A percentile compares a stretch with the other conserved stretches of the same genome.
Evolutionary conservation across 2,329 filamentous ascomycete species (phyloP).

Genomic region (Drechslerella coelobrocha): DNA sequence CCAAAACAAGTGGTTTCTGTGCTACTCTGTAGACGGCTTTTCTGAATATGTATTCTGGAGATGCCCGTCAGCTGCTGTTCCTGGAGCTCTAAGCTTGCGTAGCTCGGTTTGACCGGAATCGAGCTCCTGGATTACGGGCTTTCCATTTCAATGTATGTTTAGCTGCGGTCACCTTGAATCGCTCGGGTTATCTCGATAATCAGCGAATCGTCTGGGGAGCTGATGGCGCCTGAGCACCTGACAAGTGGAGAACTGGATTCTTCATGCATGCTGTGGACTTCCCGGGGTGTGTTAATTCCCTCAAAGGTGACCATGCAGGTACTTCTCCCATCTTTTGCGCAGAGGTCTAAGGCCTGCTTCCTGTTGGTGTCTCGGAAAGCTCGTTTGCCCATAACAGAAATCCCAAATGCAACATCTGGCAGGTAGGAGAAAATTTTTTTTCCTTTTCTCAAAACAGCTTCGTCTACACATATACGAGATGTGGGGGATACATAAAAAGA

Average conservation of each 20-base stretch:
- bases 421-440: conserved; percentile 36
- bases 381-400: background rate
- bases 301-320: conserved; percentile 40
- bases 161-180: background rate
- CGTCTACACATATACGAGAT: conserved; percentile 14
- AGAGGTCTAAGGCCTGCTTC: conserved; percentile 16
- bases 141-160: conserved; percentile 8
- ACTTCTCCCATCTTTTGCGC: conserved; percentile 10
- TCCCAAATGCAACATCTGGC: conserved; percentile 20
- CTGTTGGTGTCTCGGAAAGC: conserved; percentile 17
- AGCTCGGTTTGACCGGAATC: conserved; percentile 13
- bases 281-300: conserved; percentile 47
- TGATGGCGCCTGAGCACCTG: conserved; percentile 27
- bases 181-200: conserved; percentile 41
- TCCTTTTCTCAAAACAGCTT: conserved; percentile 9
- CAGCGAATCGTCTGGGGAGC: conserved; percentile 12
- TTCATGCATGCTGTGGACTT: conserved; percentile 24
- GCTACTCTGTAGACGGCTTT: conserved; percentile 28
- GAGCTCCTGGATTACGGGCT: conserved; percentile 31
- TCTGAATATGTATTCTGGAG: conserved; percentile 16
- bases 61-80: conserved; percentile 3
- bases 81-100: conserved; percentile 25
- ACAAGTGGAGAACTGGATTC: conserved; percentile 33
- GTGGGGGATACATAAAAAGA: conserved; percentile 25
- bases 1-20: too few relatives aligned